These are phyloP conservation scores for Aspergillus olivimuriae DNA, from an alignment of 495 filamentous ascomycete genomes.

Conservation along the genomic window DNA sequence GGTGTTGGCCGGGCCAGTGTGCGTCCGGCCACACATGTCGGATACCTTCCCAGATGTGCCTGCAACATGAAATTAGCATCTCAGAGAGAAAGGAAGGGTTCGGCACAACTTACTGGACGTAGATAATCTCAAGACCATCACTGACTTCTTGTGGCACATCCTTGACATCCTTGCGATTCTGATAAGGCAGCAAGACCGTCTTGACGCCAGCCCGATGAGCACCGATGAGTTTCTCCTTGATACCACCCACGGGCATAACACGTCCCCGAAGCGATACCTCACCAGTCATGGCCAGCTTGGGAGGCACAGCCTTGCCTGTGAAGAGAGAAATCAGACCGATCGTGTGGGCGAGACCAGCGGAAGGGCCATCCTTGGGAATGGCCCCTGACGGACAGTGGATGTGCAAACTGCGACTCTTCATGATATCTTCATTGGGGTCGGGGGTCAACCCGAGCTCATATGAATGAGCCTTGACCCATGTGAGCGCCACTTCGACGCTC, in stretches of 20 bases:
- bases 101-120: slow-evolving; percentile 63
- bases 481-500: slow-evolving; percentile 89
- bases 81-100: background rate
- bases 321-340: slow-evolving; percentile 91
- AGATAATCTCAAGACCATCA: slow-evolving; percentile 80
- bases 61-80: slow-evolving; percentile 23
- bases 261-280: slow-evolving; percentile 86
- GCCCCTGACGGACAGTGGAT: slow-evolving; percentile 95
- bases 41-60: slow-evolving; percentile 87
- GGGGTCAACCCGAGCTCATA: slow-evolving; percentile 81
- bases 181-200: slow-evolving; percentile 80
- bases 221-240: slow-evolving; percentile 98
- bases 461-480: slow-evolving; percentile 95
- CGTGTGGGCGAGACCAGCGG: slow-evolving; percentile 88
- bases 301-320: slow-evolving; percentile 78
- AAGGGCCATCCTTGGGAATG: slow-evolving; percentile 88
- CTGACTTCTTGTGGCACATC: slow-evolving; percentile 89
- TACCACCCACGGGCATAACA: slow-evolving; percentile 86
- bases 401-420: slow-evolving; percentile 91
- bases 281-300: slow-evolving; percentile 95
- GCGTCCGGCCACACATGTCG: slow-evolving; percentile 77
- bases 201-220: slow-evolving; percentile 90
- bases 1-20: slow-evolving; percentile 67
- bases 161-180: slow-evolving; percentile 89
- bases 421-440: slow-evolving; percentile 81